Evolutionary conservation across 2,329 filamentous ascomycete species (phyloP), one percentile per base, ranked within the genome.

Genomic region (Cladobotryum mycophilum): DNA sequence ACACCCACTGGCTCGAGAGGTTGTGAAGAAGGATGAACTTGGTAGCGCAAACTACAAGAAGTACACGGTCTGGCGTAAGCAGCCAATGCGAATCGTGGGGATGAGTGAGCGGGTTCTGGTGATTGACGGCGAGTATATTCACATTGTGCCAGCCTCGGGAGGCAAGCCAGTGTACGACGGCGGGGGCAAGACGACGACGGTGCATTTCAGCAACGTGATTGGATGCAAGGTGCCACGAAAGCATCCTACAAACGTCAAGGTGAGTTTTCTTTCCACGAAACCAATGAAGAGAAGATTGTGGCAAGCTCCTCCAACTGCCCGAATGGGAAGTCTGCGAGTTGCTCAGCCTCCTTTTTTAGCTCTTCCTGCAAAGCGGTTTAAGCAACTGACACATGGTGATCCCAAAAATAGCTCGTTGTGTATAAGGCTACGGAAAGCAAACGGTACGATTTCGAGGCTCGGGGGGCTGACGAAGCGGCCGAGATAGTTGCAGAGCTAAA

Each of bases 101-200:
- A 80, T 86, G 61, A 87, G 88, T 53, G 86, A 90, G 59, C 81
- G 87, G 52, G 80, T 89, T 9, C 73, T 93, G 40, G 83, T 86
- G 43, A 88, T 95, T 57, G 88, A 92, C 60, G 87, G 87, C 53
- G 89, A 95, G 65, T 93, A 91, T 65, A 82, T 95, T 55, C 88
- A 92, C 67, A 89, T 95, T 60, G 85, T 89, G 78, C 87, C 88
- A 22, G 76, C 80, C 2, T 80, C 79, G 2, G 78, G 78, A 9
- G 83, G 84, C 36, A 88, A 86, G 63, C 79, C 81, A 11, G 70
- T 82, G 51, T 78, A 81, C 53, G 82, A 85, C 50, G 77, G 75
- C 18, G 76, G 75, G 49, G 80, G 80, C 35, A 90, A 89, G 70
- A 86, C 83, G 34, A 90, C 87, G 3, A 89, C 87, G 38, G 86